Percentiles rank a stretch among this genome's conserved stretches.
phyloP scores from a whole-genome alignment of 345 rosid species.

The Lepidium aucheri region DNA sequence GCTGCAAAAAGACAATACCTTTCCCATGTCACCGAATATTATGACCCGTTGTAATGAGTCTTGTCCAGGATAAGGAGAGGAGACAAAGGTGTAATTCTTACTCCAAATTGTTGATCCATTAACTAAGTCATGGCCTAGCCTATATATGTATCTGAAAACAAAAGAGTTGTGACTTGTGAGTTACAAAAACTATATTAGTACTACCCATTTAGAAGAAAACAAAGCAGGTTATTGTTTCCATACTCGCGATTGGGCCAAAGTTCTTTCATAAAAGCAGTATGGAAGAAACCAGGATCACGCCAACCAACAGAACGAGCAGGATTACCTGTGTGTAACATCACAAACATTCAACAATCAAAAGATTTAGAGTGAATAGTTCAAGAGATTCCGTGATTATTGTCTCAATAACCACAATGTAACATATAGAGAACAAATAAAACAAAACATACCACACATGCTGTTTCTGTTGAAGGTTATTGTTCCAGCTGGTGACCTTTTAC shows the following conservation, averaged over 20 bases:
- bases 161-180: not conserved
- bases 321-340: constrained; percentile 35
- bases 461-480: constrained; percentile 59
- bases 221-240: not conserved
- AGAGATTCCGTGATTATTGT: not conserved
- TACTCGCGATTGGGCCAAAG: constrained; percentile 73
- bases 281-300: constrained; percentile 85
- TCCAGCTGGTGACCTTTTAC: constrained; percentile 62
- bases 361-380: not conserved
- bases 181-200: not conserved
- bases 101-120: constrained; percentile 46
- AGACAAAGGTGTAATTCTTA: constrained; percentile 54
- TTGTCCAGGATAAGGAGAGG: constrained; percentile 91
- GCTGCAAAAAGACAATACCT: constrained; percentile 34
- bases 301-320: constrained; percentile 82
- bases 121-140: constrained; percentile 48
- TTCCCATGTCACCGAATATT: constrained; percentile 89
- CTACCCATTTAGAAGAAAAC: not conserved
- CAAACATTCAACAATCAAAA: constrained; percentile 3
- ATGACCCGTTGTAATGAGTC: constrained; percentile 73
- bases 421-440: constrained; percentile 1
- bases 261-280: constrained; percentile 63
- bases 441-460: constrained; percentile 85
- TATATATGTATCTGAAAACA: constrained; percentile 51
- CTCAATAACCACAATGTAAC: not conserved